phyloP scores from a whole-genome alignment of 352 stramenopile species.

The Phytophthora aleatoria region DNA sequence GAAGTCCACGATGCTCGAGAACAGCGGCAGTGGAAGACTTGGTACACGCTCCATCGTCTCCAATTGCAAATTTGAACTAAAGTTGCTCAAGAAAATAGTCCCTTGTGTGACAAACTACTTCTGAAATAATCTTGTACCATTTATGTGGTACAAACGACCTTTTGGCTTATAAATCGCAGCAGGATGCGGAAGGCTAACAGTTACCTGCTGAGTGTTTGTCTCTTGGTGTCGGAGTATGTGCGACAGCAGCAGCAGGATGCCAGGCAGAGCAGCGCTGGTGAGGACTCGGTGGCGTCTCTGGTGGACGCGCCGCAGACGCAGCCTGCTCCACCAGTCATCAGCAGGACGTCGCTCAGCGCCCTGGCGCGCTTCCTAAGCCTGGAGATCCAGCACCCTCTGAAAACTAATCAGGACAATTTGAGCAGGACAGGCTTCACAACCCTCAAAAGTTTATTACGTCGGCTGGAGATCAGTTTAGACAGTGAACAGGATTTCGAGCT shows the following conservation, averaged over 20 bases:
- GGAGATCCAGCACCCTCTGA: constrained; percentile 20
- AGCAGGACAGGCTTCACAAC: constrained; percentile 25
- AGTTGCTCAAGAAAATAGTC: no score
- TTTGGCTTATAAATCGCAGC: no score
- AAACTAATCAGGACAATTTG: constrained; percentile 11
- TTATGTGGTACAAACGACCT: no score
- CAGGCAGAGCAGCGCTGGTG: constrained; percentile 9
- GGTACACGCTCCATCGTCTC: no score
- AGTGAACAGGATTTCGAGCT: constrained; percentile 46
- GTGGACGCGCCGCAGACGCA: constrained; percentile 12
- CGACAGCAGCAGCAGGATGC: constrained; percentile 47
- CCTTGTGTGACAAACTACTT: no score
- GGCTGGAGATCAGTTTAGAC: constrained; percentile 46
- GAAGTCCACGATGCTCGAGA: no score
- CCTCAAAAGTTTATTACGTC: constrained; percentile 48
- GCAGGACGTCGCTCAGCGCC: constrained; percentile 40
- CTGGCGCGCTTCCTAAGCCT: no score
- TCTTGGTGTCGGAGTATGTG: constrained; percentile 57
- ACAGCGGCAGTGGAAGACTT: no score
- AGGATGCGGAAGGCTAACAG: no score
- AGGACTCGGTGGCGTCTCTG: constrained; percentile 33
- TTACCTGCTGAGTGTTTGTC: constrained; percentile 54
- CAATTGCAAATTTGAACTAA: no score
- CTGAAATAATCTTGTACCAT: no score
- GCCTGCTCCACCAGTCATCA: constrained; percentile 21